A percentile compares a stretch with the other conserved stretches of the same genome.
phyloP scores from a whole-genome alignment of 345 rosid genomes.

The Corchorus capsularis region DNA sequence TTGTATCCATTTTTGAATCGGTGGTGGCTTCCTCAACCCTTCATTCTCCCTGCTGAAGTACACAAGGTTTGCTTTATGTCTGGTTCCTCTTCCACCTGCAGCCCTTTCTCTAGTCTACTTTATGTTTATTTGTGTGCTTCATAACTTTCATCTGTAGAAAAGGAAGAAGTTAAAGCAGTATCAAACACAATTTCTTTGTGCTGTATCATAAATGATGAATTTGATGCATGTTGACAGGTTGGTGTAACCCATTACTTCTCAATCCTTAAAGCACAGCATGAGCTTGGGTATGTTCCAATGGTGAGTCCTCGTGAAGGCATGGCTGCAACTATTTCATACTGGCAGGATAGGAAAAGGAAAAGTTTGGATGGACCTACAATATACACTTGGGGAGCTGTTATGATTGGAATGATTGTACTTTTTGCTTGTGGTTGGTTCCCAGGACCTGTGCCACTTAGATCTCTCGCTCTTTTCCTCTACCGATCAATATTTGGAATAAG shows the following conservation, averaged over 20 bases:
- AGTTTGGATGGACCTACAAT: conserved; percentile 69
- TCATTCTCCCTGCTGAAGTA: conserved; percentile 90
- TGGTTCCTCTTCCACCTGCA: not conserved
- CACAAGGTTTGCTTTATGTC: conserved; percentile 59
- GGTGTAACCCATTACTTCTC: conserved; percentile 95
- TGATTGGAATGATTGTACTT: conserved; percentile 50
- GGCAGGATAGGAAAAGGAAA: conserved; percentile 71
- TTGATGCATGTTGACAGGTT: conserved; percentile 48
- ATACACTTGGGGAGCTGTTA: conserved; percentile 51
- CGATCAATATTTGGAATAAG: conserved; percentile 50
- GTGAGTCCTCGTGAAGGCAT: conserved; percentile 80
- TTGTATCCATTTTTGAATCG: conserved; percentile 78
- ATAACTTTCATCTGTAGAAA: not conserved
- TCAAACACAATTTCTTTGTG: not conserved
- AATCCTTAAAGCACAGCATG: conserved; percentile 79
- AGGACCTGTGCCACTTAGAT: conserved; percentile 62
- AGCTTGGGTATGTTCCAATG: conserved; percentile 87
- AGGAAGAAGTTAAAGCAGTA: not conserved
- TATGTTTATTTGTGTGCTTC: too few species aligned
- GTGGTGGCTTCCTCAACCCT: conserved; percentile 89
- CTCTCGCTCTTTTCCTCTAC: conserved; percentile 52
- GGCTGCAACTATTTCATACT: conserved; percentile 82
- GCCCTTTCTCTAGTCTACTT: not conserved
- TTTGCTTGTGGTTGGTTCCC: conserved; percentile 69
- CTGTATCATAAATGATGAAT: conserved; percentile 20